phyloP scores from a whole-genome alignment of 441 rosid species.

The Croton setiger region DNA sequence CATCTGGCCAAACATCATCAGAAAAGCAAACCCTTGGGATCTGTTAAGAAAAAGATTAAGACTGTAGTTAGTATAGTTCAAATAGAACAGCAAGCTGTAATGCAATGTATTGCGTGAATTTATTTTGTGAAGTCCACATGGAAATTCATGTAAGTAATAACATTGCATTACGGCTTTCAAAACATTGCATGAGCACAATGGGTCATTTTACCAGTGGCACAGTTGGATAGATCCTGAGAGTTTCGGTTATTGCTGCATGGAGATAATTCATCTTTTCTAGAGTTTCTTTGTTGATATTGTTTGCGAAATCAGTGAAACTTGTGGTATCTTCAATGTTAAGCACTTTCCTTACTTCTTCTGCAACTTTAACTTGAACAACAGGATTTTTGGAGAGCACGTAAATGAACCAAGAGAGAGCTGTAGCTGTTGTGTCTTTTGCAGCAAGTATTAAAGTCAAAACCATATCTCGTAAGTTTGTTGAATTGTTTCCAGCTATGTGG shows the following conservation, averaged over 20 bases:
- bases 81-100: no score
- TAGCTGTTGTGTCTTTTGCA: slow-evolving; percentile 56
- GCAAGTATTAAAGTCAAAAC: slow-evolving; percentile 46
- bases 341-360: slow-evolving; percentile 29
- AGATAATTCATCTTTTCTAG: slow-evolving; percentile 47
- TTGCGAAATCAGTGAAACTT: slow-evolving; percentile 28
- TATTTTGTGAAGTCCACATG: no score
- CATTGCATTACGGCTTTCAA: not conserved
- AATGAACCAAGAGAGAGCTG: slow-evolving; percentile 53
- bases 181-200: no score
- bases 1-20: slow-evolving; percentile 51
- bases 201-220: slow-evolving; percentile 41
- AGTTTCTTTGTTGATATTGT: slow-evolving; percentile 32
- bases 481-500: slow-evolving; percentile 25
- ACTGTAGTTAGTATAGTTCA: no score
- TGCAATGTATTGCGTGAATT: no score
- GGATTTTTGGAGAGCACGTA: slow-evolving; percentile 43
- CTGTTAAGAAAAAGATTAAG: no score
- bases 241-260: slow-evolving; percentile 54
- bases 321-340: slow-evolving; percentile 9
- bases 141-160: no score
- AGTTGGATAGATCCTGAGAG: slow-evolving; percentile 48
- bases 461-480: slow-evolving; percentile 42
- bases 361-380: slow-evolving; percentile 37
- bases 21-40: slow-evolving; percentile 36